Conservation (phyloP, 2,329 filamentous ascomycete genomes). For the Talaromyces atroroseus region DNA sequence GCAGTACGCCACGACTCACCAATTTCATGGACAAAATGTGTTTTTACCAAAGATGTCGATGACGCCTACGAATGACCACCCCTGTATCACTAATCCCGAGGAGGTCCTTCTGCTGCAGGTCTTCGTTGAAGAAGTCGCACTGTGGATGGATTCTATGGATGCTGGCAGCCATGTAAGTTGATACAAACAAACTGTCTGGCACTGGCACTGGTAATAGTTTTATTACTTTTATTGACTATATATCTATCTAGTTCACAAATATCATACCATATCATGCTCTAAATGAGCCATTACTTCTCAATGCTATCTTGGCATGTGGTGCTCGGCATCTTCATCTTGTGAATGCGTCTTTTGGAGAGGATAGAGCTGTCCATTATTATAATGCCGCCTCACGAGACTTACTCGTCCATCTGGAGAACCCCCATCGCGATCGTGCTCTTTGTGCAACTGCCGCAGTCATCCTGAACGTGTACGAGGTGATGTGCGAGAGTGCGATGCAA, state of each 20-base stretch:
- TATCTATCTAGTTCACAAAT: conserved; percentile 59
- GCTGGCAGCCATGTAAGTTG: conserved; percentile 63
- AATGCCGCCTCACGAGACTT: conserved; percentile 77
- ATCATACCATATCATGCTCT: conserved; percentile 78
- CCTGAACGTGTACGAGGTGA: conserved; percentile 87
- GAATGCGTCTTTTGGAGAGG: conserved; percentile 64
- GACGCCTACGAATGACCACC: conserved; percentile 44
- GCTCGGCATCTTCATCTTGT: conserved; percentile 72
- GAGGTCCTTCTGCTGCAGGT: conserved; percentile 87
- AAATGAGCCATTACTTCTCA: conserved; percentile 78
- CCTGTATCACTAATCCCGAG: conserved; percentile 67
- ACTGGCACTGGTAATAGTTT: background rate
- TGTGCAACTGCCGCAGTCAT: conserved; percentile 85
- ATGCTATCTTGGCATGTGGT: conserved; percentile 83
- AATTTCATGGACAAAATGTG: conserved; percentile 22
- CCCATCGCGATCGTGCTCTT: conserved; percentile 73
- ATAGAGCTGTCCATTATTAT: conserved; percentile 77
- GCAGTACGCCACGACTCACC: conserved; percentile 17
- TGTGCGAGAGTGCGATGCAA: conserved; percentile 72
- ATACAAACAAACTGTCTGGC: background rate
- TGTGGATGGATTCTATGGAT: conserved; percentile 94
- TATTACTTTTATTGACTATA: conserved; percentile 13
- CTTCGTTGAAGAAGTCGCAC: conserved; percentile 81
- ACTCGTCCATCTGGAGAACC: conserved; percentile 71
- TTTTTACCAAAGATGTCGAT: conserved; percentile 36